These are phyloP conservation scores for Auricularia cornea DNA, from an alignment of 768 basidiomycete genomes.

Conservation along the genomic window DNA sequence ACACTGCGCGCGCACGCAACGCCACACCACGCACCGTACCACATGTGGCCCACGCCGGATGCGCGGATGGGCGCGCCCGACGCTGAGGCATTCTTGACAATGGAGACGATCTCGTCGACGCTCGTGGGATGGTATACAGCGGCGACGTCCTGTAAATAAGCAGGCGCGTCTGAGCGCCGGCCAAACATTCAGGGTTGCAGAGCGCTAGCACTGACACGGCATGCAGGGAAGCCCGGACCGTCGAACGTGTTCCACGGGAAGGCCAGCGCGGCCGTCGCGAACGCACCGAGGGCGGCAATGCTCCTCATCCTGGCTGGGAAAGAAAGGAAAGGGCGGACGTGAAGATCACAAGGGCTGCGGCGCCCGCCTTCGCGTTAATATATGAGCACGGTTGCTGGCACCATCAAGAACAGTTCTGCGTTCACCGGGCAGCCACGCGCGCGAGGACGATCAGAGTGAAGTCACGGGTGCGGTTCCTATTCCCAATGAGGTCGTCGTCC, in stretches of 20 bases:
- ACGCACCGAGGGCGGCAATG: not conserved
- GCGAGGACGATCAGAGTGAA: not conserved
- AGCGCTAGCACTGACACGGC: not conserved
- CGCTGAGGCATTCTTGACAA: slow-evolving; percentile 5
- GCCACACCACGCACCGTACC: not conserved
- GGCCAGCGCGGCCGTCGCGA: not conserved
- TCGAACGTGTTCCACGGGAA: not conserved
- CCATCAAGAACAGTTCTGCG: not conserved
- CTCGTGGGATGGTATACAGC: not conserved
- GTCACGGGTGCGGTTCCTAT: too few species aligned
- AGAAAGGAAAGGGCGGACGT: not conserved
- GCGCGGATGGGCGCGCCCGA: slow-evolving; percentile 7
- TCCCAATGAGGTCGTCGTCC: too few species aligned
- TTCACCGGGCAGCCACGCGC: not conserved
- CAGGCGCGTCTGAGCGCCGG: too few species aligned
- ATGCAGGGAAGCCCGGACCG: not conserved
- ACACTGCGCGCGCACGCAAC: not conserved
- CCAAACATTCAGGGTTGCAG: too few species aligned
- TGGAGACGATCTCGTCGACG: slow-evolving; percentile 5
- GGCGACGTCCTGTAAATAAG: not conserved
- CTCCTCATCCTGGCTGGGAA: not conserved
- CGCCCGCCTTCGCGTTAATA: not conserved
- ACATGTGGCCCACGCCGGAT: slow-evolving; percentile 1
- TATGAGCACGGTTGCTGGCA: not conserved
- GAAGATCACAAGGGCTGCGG: not conserved